Evolutionary conservation across 768 basidiomycete species (phyloP), one percentile per base, ranked within the genome.

Genomic region (Psilocybe subaeruginosa): DNA sequence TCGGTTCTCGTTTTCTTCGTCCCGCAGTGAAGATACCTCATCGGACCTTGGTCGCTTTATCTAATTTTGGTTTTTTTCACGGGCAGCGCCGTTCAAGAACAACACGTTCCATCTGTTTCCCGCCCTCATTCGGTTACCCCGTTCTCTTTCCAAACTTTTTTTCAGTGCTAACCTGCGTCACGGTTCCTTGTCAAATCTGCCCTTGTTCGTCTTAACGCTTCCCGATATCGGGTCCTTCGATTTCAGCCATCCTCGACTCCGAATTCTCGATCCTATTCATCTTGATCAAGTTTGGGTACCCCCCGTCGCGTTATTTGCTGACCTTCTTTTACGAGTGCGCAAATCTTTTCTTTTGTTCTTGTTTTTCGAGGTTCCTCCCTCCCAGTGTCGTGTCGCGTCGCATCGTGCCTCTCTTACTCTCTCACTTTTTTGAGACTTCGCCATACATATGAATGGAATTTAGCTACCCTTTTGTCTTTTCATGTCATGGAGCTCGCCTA

Each of bases 401-500:
- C 12, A 11, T 43, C 41, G 14, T 43, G 41, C 41, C 41, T 12
- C 14, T 43, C n/a, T n/a, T n/a, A 1, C 37, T 39, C 8, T 39
- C 37, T 39, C 37, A 8, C 14, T 12, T n/a, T 43, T 43, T 43
- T n/a, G 41, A 43, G 41, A 7, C 41, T 43, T 43, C 53, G 23
- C 23, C 23, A 23, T n/a, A 19, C 30, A n/a, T 4, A 53, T 35
- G 41, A 43, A 16, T 43, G 41, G 41, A 43, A 37, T 54, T n/a
- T 35, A 33, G 19, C 23, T 39, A 41, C n/a, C 31, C 14, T 54
- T 35, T 37, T 12, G 19, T 54, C 17, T n/a, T 41, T 35, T 54
- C 53, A 14, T 43, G 54, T 41, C 54, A 23, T 39, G 35, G 54
- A 55, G 54, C 37, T 17, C 30, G 49, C 48, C 27, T 58, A 58